Conservation (phyloP, 148 eudicot genomes). For the Pouteria glomerata region DNA sequence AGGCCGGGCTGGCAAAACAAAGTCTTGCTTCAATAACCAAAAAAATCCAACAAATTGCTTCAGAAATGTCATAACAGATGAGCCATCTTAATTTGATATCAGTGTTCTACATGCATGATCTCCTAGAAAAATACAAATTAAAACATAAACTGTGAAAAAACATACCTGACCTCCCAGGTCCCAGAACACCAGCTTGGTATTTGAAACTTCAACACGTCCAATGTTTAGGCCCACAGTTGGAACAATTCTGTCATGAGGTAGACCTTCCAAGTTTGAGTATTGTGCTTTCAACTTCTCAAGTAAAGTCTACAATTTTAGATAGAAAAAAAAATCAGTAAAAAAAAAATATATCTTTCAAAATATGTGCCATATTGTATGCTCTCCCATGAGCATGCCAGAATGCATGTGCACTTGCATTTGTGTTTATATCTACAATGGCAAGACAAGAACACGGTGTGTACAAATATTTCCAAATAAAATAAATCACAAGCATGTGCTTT, state of each 20-base stretch:
- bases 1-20: conserved; percentile 70
- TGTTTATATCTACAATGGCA: not conserved
- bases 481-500: not conserved
- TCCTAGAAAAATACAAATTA: not conserved
- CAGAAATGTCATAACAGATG: conserved; percentile 1
- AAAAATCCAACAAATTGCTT: not conserved
- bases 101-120: not conserved
- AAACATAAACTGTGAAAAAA: not conserved
- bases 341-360: not conserved
- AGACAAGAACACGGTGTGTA: not conserved
- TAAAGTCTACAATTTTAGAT: conserved; percentile 47
- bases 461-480: not conserved
- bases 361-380: not conserved
- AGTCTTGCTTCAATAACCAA: conserved; percentile 13
- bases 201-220: conserved; percentile 90
- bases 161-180: conserved; percentile 99
- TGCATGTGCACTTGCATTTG: not conserved
- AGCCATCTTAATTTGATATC: not conserved
- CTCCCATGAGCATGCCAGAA: not conserved
- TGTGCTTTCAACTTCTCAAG: conserved; percentile 88
- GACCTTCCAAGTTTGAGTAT: conserved; percentile 81
- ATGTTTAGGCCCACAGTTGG: conserved; percentile 98
- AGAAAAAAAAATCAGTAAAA: not conserved
- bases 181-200: conserved; percentile 92
- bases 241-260: conserved; percentile 93